Conservation (phyloP, 306 rosid genomes). For the Acacia melanoxylon region DNA sequence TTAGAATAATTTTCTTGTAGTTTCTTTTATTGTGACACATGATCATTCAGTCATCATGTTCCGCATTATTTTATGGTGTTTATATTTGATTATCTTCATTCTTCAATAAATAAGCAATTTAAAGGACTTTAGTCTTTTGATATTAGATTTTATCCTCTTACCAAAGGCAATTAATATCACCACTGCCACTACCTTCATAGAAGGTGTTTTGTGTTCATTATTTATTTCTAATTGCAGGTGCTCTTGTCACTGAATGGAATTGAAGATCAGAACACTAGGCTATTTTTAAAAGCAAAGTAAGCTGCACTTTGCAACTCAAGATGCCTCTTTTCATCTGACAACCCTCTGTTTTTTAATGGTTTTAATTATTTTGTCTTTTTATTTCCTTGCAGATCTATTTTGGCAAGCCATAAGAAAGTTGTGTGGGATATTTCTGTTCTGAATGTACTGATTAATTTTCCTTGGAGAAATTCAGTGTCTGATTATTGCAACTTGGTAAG, state of each 20-base stretch:
- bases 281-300: conserved; percentile 80
- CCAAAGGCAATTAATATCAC: background rate
- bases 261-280: conserved; percentile 56
- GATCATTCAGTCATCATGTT: background rate
- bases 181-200: background rate
- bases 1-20: background rate
- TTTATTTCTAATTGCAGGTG: conserved; percentile 52
- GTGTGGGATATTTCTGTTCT: conserved; percentile 68
- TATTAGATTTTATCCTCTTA: background rate
- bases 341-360: background rate
- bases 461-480: conserved; percentile 54
- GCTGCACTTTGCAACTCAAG: conserved; percentile 36
- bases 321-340: conserved; percentile 7
- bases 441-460: conserved; percentile 55
- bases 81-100: background rate
- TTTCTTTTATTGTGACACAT: background rate
- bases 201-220: conserved; percentile 3
- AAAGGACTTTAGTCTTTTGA: background rate
- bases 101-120: background rate
- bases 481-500: conserved; percentile 66
- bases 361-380: conserved; percentile 17
- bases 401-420: conserved; percentile 58
- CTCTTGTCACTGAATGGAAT: conserved; percentile 74
- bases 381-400: conserved; percentile 62
- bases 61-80: background rate